Conservation (phyloP, 1,139 yeast species). For the Hyphopichia khmerensis region DNA sequence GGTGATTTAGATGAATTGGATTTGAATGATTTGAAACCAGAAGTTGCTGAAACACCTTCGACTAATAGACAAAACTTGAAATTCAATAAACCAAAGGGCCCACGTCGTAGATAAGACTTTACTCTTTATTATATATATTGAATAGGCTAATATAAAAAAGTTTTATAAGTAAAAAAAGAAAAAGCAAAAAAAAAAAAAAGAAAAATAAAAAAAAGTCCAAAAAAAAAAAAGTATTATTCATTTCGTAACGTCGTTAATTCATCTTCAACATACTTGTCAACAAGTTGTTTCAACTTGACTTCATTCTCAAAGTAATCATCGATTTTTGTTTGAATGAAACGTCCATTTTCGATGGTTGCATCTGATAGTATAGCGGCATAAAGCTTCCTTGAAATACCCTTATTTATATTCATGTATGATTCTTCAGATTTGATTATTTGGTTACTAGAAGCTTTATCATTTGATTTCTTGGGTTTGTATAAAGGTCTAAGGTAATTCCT, state of each 20-base stretch:
- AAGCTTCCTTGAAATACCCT: conserved; percentile 43
- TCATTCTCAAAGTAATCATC: conserved; percentile 17
- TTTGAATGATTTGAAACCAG: conserved; percentile 26
- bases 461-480: conserved; percentile 25
- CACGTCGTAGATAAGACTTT: conserved; percentile 41
- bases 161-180: background rate
- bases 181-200: background rate
- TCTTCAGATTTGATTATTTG: conserved; percentile 24
- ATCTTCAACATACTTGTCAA: conserved; percentile 21
- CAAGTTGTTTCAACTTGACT: conserved; percentile 17
- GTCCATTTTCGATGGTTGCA: conserved; percentile 9
- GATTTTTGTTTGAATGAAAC: conserved; percentile 9
- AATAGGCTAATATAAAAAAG: background rate
- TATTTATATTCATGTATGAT: conserved; percentile 36
- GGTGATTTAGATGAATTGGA: no score
- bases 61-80: conserved; percentile 19
- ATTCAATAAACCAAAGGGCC: conserved; percentile 58
- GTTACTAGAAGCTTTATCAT: background rate
- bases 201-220: background rate
- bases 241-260: conserved; percentile 13
- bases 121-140: background rate
- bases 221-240: background rate
- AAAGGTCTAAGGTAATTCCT: conserved; percentile 50
- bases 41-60: conserved; percentile 1
- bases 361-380: conserved; percentile 29